These are phyloP conservation scores for Ogataea henricii DNA, from an alignment of 805 yeast genomes.

Conservation along the genomic window DNA sequence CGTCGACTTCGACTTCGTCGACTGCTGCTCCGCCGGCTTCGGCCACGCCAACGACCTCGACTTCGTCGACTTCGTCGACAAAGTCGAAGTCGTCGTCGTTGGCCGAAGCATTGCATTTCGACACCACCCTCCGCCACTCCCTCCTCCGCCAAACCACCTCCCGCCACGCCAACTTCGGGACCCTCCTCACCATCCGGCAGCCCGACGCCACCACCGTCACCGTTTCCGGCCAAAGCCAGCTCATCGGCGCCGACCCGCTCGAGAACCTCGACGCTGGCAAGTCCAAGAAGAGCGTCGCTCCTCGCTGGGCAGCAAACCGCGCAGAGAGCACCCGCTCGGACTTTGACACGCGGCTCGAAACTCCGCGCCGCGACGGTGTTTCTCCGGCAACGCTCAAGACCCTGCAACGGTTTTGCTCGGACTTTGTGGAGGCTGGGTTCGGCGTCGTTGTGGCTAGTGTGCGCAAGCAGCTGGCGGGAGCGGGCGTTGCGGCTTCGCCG, in stretches of 20 bases:
- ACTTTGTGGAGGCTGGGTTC: slow-evolving; percentile 74
- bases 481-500: slow-evolving; percentile 36
- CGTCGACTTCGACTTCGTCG: neutral
- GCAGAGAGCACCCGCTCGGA: slow-evolving; percentile 32
- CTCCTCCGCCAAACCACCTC: slow-evolving; percentile 27
- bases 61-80: too few species aligned
- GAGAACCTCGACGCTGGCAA: slow-evolving; percentile 67
- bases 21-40: neutral
- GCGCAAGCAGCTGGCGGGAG: slow-evolving; percentile 35
- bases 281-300: slow-evolving; percentile 51
- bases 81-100: too few species aligned
- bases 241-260: slow-evolving; percentile 48
- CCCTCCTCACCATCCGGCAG: slow-evolving; percentile 72
- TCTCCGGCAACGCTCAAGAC: slow-evolving; percentile 33
- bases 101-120: too few species aligned
- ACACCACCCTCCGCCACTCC: too few species aligned
- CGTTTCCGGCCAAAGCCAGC: slow-evolving; percentile 67
- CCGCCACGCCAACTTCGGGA: slow-evolving; percentile 91
- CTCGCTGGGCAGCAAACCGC: slow-evolving; percentile 14
- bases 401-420: slow-evolving; percentile 49
- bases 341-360: slow-evolving; percentile 31
- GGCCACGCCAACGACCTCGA: too few species aligned
- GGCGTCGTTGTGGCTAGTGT: slow-evolving; percentile 60
- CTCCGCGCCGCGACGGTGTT: slow-evolving; percentile 31
- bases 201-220: slow-evolving; percentile 59